phyloP scores from a whole-genome alignment of 2,329 filamentous ascomycete species.

The Colletotrichum higginsianum region DNA sequence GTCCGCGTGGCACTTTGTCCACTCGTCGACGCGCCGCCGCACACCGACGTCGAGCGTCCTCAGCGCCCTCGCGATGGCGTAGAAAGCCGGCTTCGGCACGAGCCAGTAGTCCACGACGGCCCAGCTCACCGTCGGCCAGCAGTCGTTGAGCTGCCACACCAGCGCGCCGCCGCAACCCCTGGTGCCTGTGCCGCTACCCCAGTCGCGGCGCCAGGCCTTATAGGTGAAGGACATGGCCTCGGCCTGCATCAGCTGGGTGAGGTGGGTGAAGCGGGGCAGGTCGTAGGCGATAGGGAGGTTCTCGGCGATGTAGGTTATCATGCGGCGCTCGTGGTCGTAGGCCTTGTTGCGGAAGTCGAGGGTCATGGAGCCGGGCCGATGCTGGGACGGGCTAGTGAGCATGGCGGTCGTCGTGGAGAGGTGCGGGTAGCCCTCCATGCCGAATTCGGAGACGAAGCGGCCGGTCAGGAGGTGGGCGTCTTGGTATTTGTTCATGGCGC shows the following conservation, averaged over 20 bases:
- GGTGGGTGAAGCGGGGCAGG: constrained; percentile 82
- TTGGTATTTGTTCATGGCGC: constrained; percentile 83
- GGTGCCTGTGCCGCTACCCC: constrained; percentile 58
- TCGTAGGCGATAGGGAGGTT: constrained; percentile 74
- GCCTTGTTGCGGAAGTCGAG: constrained; percentile 90
- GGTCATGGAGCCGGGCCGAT: constrained; percentile 77
- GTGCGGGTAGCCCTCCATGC: constrained; percentile 85
- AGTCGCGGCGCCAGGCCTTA: constrained; percentile 73
- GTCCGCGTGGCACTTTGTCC: constrained; percentile 61
- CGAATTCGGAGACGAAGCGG: constrained; percentile 86
- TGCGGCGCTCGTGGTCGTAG: constrained; percentile 80
- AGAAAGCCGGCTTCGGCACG: constrained; percentile 41
- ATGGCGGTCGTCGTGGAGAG: constrained; percentile 79
- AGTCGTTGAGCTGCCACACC: constrained; percentile 81
- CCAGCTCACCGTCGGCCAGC: constrained; percentile 78
- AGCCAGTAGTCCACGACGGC: constrained; percentile 63
- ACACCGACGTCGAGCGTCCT: constrained; percentile 73
- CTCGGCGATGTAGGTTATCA: constrained; percentile 82
- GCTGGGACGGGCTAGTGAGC: constrained; percentile 67
- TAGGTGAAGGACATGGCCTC: constrained; percentile 68
- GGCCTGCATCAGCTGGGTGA: constrained; percentile 70
- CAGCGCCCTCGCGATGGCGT: constrained; percentile 67
- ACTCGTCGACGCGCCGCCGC: constrained; percentile 58
- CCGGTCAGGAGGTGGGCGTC: constrained; percentile 79
- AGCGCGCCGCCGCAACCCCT: constrained; percentile 75